Percentiles rank a stretch among this genome's conserved stretches.
Evolutionary conservation across 176 grass and related monocot species (phyloP).

Genomic region (Eleusine coracana): DNA sequence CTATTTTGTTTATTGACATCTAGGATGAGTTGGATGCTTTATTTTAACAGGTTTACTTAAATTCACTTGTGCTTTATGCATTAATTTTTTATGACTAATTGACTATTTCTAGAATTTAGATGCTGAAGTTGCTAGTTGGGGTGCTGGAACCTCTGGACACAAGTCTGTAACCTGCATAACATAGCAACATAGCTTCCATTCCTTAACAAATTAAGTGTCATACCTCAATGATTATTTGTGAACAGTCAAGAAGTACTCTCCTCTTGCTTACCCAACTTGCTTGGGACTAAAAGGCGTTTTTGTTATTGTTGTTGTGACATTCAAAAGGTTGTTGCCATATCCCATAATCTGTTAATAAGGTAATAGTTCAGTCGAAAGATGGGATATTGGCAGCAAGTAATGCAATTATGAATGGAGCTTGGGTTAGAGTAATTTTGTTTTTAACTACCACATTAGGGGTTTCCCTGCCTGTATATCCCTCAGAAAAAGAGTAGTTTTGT

Average conservation of each 20-base stretch:
- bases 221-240: not conserved
- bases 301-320: not conserved
- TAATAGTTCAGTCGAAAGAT: constrained; percentile 2
- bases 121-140: not conserved
- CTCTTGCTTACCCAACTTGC: no score
- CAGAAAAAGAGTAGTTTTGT: not conserved
- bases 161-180: not conserved
- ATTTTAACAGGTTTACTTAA: no score
- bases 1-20: no score
- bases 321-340: constrained; percentile 2
- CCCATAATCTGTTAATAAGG: constrained; percentile 2
- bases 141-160: not conserved
- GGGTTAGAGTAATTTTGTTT: not conserved
- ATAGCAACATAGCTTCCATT: constrained; percentile 1
- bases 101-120: not conserved
- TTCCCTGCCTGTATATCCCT: no score
- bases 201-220: constrained; percentile 13
- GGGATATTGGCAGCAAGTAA: constrained; percentile 15
- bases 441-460: no score
- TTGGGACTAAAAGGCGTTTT: no score
- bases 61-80: no score
- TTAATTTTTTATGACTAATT: not conserved
- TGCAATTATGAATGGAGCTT: constrained; percentile 29
- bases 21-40: no score
- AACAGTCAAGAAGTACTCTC: not conserved